Evolutionary conservation across 805 yeast species (phyloP).

Genomic region (Candida koratica): DNA sequence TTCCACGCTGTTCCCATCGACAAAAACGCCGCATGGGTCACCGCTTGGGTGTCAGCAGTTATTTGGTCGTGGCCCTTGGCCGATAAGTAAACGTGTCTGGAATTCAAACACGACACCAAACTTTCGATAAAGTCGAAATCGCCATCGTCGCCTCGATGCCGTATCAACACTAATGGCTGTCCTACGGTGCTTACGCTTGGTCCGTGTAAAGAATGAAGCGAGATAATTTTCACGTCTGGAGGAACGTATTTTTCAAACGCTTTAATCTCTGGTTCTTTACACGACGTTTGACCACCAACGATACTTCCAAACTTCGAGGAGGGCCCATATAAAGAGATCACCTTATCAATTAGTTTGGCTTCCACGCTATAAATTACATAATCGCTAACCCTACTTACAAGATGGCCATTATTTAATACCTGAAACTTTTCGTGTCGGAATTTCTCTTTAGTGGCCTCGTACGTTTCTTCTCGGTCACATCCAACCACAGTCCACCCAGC

Average conservation of each 20-base stretch:
- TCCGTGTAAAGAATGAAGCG: slow-evolving; percentile 92
- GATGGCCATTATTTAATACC: slow-evolving; percentile 74
- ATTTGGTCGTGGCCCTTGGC: slow-evolving; percentile 91
- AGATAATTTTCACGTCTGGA: slow-evolving; percentile 71
- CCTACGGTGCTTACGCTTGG: slow-evolving; percentile 86
- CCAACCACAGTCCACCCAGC: slow-evolving; percentile 91
- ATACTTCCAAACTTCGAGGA: slow-evolving; percentile 83
- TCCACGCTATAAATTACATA: slow-evolving; percentile 89
- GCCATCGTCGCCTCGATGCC: slow-evolving; percentile 56
- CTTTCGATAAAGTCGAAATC: slow-evolving; percentile 58
- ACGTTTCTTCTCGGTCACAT: slow-evolving; percentile 74
- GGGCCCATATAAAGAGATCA: slow-evolving; percentile 71
- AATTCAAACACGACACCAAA: slow-evolving; percentile 67
- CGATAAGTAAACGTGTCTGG: slow-evolving; percentile 70
- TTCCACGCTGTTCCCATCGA: slow-evolving; percentile 98
- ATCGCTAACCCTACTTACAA: slow-evolving; percentile 76
- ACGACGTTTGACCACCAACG: slow-evolving; percentile 98
- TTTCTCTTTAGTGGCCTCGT: slow-evolving; percentile 40
- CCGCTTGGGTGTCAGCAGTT: slow-evolving; percentile 98
- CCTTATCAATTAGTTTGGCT: slow-evolving; percentile 74
- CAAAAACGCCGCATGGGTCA: slow-evolving; percentile 94
- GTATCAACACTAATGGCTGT: slow-evolving; percentile 85
- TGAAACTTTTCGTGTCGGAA: slow-evolving; percentile 44
- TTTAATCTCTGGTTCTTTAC: slow-evolving; percentile 83
- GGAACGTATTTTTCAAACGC: slow-evolving; percentile 82